These are phyloP conservation scores for Sphagnum contortum DNA, from an alignment of 225 moss, liverwort and hornwort species.

Conservation along the genomic window DNA sequence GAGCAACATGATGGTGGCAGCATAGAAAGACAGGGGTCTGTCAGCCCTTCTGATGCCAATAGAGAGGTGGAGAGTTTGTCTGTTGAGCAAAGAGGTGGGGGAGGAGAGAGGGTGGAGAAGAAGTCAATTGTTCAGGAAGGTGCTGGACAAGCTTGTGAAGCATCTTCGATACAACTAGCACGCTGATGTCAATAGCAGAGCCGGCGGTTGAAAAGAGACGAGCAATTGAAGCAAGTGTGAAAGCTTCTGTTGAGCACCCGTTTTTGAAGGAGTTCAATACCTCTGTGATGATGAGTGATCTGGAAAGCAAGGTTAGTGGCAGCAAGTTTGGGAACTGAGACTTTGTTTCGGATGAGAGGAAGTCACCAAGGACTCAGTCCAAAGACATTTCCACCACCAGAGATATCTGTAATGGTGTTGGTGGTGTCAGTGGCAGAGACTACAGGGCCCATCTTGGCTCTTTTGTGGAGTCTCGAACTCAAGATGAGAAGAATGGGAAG, in stretches of 20 bases:
- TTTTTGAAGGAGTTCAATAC: constrained; percentile 38
- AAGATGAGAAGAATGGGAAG: constrained; percentile 42
- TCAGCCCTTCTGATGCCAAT: not conserved
- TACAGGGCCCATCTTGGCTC: constrained; percentile 29
- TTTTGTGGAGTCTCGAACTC: constrained; percentile 19
- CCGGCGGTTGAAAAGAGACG: constrained; percentile 23
- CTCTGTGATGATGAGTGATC: constrained; percentile 26
- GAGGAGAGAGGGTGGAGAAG: constrained; percentile 13
- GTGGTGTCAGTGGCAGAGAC: constrained; percentile 35
- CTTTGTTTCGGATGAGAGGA: constrained; percentile 49
- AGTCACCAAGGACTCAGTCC: constrained; percentile 26
- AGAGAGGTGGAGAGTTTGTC: not conserved
- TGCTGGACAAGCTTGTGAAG: constrained; percentile 14
- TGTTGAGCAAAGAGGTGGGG: constrained; percentile 21
- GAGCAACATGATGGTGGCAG: constrained; percentile 19
- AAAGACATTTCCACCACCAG: constrained; percentile 41
- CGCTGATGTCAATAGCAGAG: constrained; percentile 19
- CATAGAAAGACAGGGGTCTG: not conserved
- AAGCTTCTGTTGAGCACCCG: constrained; percentile 15
- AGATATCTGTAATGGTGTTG: constrained; percentile 62
- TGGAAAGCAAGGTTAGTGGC: constrained; percentile 24
- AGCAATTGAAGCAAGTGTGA: constrained; percentile 24
- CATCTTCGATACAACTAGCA: constrained; percentile 14
- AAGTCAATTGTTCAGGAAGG: constrained; percentile 25
- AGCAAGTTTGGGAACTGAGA: constrained; percentile 50